Evolutionary conservation across 768 basidiomycete genomes (phyloP).

Genomic region (Panus rudis): DNA sequence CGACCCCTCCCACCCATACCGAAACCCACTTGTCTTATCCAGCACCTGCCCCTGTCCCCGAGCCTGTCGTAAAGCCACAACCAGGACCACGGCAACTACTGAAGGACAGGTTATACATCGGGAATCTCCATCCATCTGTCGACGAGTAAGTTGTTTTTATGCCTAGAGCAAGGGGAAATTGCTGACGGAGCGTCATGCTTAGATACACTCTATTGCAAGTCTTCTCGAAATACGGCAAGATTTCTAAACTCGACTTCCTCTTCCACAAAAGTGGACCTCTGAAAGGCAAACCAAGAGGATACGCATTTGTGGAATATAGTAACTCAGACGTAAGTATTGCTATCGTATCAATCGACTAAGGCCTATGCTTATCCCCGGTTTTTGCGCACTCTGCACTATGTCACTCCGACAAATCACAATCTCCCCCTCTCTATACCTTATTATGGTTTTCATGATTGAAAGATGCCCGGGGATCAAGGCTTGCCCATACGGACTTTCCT

Average conservation of each 20-base stretch:
- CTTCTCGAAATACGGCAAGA: conserved; percentile 88
- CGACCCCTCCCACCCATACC: no score
- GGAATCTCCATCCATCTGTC: conserved; percentile 80
- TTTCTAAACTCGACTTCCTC: conserved; percentile 88
- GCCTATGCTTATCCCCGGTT: no score
- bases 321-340: conserved; percentile 71
- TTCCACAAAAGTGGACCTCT: conserved; percentile 89
- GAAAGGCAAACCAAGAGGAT: conserved; percentile 92
- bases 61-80: conserved; percentile 10
- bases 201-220: conserved; percentile 87
- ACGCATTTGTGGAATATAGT: conserved; percentile 87
- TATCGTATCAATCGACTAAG: no score
- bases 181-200: conserved; percentile 6
- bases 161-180: background rate
- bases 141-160: conserved; percentile 58
- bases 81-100: conserved; percentile 25
- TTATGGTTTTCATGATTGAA: no score
- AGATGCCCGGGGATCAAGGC: no score
- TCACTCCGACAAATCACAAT: no score
- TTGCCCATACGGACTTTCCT: no score
- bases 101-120: conserved; percentile 81
- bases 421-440: no score
- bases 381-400: no score
- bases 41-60: conserved; percentile 10
- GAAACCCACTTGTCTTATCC: conserved; percentile 24